Evolutionary conservation across 164 flowering plant species (phyloP).

Genomic region (Pachysandra terminalis): DNA sequence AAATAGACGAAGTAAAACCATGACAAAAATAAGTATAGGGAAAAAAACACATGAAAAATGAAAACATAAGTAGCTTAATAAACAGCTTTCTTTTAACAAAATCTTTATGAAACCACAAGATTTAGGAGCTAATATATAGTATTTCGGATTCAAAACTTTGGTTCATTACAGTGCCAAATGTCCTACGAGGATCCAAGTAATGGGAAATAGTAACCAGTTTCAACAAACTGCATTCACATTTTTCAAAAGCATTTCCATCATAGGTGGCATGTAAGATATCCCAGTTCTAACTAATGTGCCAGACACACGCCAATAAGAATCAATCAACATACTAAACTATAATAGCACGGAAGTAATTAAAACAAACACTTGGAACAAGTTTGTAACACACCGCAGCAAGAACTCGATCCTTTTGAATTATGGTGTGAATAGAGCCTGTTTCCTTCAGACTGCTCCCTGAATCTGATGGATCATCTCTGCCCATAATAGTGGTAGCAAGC

Average conservation of each 20-base stretch:
- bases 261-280: background rate
- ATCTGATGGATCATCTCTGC: slow-evolving; percentile 66
- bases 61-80: background rate
- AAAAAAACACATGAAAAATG: too few species aligned
- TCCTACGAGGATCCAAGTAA: background rate
- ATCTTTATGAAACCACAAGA: background rate
- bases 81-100: background rate
- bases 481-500: slow-evolving; percentile 64
- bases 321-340: background rate
- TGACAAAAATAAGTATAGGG: background rate
- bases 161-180: background rate
- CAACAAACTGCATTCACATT: background rate
- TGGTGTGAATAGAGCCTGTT: slow-evolving; percentile 50
- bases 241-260: background rate
- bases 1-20: background rate
- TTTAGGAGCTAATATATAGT: background rate
- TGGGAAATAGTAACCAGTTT: background rate
- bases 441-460: slow-evolving; percentile 50
- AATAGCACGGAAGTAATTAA: background rate
- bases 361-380: slow-evolving; percentile 3
- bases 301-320: background rate
- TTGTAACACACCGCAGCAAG: slow-evolving; percentile 61
- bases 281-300: background rate
- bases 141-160: background rate
- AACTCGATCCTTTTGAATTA: slow-evolving; percentile 87